phyloP scores from a whole-genome alignment of 495 filamentous ascomycete species.

The Aspergillus asperescens region DNA sequence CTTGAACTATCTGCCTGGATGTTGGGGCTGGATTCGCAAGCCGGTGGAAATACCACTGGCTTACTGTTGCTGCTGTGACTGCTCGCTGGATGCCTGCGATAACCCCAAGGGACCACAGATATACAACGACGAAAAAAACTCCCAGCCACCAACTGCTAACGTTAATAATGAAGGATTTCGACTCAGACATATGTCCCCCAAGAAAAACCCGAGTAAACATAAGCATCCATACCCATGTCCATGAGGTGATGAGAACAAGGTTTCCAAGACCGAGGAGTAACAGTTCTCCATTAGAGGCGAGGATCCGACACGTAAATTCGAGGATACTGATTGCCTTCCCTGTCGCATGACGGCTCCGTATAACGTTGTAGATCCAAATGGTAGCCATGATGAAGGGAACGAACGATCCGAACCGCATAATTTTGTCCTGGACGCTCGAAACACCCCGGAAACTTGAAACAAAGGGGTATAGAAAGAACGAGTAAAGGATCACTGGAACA shows the following conservation, averaged over 20 bases:
- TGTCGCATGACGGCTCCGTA: constrained; percentile 71
- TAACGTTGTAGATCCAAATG: constrained; percentile 77
- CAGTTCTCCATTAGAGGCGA: constrained; percentile 77
- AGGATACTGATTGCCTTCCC: constrained; percentile 77
- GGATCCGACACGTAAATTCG: constrained; percentile 83
- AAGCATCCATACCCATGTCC: constrained; percentile 93
- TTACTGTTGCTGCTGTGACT: constrained; percentile 90
- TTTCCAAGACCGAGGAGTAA: constrained; percentile 75
- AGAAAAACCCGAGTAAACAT: constrained; percentile 97
- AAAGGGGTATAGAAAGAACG: constrained; percentile 86
- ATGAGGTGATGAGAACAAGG: constrained; percentile 68
- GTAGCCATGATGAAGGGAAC: constrained; percentile 68
- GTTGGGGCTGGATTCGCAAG: constrained; percentile 70
- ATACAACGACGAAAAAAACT: constrained; percentile 83
- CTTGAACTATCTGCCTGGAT: constrained; percentile 71
- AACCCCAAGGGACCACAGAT: constrained; percentile 88
- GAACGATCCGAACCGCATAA: constrained; percentile 82
- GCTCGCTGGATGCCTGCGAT: constrained; percentile 81
- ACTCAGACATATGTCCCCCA: constrained; percentile 65
- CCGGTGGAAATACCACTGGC: constrained; percentile 98
- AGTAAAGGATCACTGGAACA: constrained; percentile 78
- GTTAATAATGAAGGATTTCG: constrained; percentile 69
- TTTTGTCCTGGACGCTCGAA: constrained; percentile 70
- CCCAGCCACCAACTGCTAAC: constrained; percentile 87
- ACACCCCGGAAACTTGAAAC: constrained; percentile 82